Percentiles rank a stretch among this genome's conserved stretches.
These are phyloP conservation scores for Niebla homalea DNA, from an alignment of 495 filamentous ascomycete species.

Conservation along the genomic window DNA sequence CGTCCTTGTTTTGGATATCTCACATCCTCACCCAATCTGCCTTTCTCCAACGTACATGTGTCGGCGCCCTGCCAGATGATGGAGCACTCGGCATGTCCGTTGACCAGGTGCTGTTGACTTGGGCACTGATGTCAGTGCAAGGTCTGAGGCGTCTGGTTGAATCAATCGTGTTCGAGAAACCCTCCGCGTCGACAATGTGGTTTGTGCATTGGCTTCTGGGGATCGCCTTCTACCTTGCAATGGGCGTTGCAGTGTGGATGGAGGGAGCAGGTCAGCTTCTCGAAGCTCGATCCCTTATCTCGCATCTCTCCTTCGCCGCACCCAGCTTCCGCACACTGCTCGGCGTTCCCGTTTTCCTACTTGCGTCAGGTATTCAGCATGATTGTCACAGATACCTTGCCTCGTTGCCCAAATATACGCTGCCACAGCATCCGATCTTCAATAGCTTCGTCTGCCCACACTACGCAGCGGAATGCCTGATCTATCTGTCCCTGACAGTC, in stretches of 20 bases:
- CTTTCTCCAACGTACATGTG: conserved; percentile 23
- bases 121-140: conserved; percentile 61
- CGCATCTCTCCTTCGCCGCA: conserved; percentile 25
- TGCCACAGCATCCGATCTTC: conserved; percentile 65
- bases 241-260: conserved; percentile 69
- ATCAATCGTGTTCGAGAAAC: conserved; percentile 45
- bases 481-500: conserved; percentile 69
- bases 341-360: conserved; percentile 51
- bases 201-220: conserved; percentile 70
- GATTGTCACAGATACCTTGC: conserved; percentile 70
- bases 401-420: conserved; percentile 68
- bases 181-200: conserved; percentile 66
- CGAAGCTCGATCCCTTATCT: conserved; percentile 16
- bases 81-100: conserved; percentile 40
- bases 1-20: conserved; percentile 61
- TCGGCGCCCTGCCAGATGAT: not conserved
- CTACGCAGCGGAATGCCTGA: conserved; percentile 74
- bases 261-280: conserved; percentile 57
- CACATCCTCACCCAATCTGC: conserved; percentile 50
- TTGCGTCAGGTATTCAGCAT: conserved; percentile 67
- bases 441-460: conserved; percentile 66
- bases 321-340: conserved; percentile 48
- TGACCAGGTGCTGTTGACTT: conserved; percentile 53
- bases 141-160: conserved; percentile 64
- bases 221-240: conserved; percentile 58